Conservation (phyloP, 2,329 filamentous ascomycete genomes). For the Lecanicillium sp. region DNA sequence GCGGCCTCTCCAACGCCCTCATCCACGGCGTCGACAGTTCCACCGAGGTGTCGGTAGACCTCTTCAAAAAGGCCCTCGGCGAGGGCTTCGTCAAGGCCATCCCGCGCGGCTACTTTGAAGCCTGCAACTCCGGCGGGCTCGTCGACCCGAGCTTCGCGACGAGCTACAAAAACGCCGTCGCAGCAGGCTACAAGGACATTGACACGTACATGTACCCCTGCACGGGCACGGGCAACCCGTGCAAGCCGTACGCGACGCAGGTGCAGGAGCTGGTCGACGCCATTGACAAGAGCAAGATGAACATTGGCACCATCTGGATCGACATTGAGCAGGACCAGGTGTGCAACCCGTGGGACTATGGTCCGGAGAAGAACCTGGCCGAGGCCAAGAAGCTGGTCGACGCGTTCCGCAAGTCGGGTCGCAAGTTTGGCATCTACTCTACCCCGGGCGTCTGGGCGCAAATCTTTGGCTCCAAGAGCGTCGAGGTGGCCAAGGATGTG, state of each 20-base stretch:
- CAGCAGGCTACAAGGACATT: constrained; percentile 8
- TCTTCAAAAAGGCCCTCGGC: constrained; percentile 6
- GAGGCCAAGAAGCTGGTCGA: constrained; percentile 28
- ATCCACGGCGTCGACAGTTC: constrained; percentile 8
- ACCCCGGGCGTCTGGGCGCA: constrained; percentile 5
- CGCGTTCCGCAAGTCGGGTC: constrained; percentile 2
- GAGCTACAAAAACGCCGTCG: constrained; percentile 7
- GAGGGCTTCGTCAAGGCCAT: constrained; percentile 9
- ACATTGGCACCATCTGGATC: constrained; percentile 8
- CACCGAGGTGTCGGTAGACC: constrained; percentile 1
- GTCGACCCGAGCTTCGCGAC: constrained; percentile 9
- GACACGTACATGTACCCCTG: constrained; percentile 9
- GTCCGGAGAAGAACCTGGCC: constrained; percentile 3
- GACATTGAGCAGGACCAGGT: constrained; percentile 7
- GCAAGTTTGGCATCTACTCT: constrained; percentile 8
- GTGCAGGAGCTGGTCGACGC: constrained; percentile 4
- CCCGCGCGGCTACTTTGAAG: constrained; percentile 9
- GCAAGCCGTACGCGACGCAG: constrained; percentile 8
- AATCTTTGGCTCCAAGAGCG: constrained; percentile 5
- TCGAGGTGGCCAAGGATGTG: constrained; percentile 5
- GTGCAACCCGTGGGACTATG: constrained; percentile 8
- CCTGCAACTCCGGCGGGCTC: constrained; percentile 7
- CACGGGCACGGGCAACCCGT: constrained; percentile 7
- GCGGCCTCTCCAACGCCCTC: constrained; percentile 1
- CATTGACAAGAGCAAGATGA: constrained; percentile 4